phyloP scores from a whole-genome alignment of 1,284 basidiomycete species.

The Ustilago bromivora region DNA sequence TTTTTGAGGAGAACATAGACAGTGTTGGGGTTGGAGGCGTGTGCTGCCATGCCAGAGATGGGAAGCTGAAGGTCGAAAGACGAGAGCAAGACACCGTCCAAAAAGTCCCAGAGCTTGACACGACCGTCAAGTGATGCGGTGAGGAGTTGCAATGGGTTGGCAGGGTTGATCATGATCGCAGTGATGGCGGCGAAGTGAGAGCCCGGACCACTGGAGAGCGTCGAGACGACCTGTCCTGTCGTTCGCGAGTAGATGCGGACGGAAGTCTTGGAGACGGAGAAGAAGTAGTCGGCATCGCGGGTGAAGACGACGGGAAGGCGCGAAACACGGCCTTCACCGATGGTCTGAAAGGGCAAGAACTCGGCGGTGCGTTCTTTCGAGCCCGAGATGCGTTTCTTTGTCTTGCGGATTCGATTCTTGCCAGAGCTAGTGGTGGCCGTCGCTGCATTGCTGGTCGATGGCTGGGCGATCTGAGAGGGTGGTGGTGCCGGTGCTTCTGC shows the following conservation, averaged over 20 bases:
- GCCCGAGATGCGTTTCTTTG: constrained; percentile 23
- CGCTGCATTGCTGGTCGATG: constrained; percentile 25
- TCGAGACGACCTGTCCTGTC: constrained; percentile 64
- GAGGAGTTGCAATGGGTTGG: constrained; percentile 89
- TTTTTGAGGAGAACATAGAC: constrained; percentile 78
- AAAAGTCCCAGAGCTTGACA: constrained; percentile 91
- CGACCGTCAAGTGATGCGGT: constrained; percentile 86
- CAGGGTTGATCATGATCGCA: constrained; percentile 81
- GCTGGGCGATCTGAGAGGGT: background rate
- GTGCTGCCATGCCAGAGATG: constrained; percentile 79
- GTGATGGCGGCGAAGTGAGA: constrained; percentile 72
- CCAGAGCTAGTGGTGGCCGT: constrained; percentile 6
- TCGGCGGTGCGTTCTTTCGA: constrained; percentile 26
- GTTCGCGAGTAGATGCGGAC: constrained; percentile 62
- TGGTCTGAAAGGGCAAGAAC: constrained; percentile 43
- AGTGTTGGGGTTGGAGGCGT: constrained; percentile 77
- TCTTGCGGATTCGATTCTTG: constrained; percentile 27
- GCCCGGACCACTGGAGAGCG: constrained; percentile 53
- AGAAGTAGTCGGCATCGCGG: constrained; percentile 61
- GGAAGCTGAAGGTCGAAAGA: constrained; percentile 73
- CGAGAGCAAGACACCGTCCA: constrained; percentile 84
- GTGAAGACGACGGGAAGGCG: constrained; percentile 49
- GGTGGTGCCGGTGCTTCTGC: constrained; percentile 11
- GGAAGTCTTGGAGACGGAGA: constrained; percentile 58
- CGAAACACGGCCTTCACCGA: constrained; percentile 47